phyloP scores from a whole-genome alignment of 257 asterid species.

The Ehretia macrophylla region DNA sequence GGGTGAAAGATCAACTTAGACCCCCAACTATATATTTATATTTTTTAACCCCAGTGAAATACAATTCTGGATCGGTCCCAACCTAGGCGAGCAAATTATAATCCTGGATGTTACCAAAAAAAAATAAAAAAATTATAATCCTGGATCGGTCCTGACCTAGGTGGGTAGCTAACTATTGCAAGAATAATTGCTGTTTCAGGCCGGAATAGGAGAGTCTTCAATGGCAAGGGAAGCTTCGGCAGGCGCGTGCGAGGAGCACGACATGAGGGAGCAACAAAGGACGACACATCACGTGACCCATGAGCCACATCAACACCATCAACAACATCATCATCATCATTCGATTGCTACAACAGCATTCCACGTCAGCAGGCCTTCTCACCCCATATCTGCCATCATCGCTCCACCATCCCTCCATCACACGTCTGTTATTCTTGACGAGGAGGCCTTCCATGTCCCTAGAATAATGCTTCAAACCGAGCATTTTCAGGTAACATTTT shows the following conservation, averaged over 20 bases:
- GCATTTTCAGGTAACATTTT: slow-evolving; percentile 56
- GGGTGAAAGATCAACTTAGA: too few species aligned
- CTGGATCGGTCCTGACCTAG: too few species aligned
- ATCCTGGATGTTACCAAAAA: too few species aligned
- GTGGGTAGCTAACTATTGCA: too few species aligned
- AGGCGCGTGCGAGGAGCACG: slow-evolving; percentile 60
- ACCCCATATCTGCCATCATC: slow-evolving; percentile 70
- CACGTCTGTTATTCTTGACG: slow-evolving; percentile 54
- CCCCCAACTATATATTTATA: too few species aligned
- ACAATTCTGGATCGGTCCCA: too few species aligned
- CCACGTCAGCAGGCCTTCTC: slow-evolving; percentile 73
- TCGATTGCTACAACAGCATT: slow-evolving; percentile 52
- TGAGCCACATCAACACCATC: slow-evolving; percentile 28
- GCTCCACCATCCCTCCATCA: slow-evolving; percentile 65
- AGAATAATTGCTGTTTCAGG: slow-evolving; percentile 28
- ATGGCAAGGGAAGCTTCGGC: slow-evolving; percentile 47
- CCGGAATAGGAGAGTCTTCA: slow-evolving; percentile 58
- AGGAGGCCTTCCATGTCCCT: slow-evolving; percentile 68
- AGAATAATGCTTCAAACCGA: slow-evolving; percentile 57
- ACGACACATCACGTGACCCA: slow-evolving; percentile 44
- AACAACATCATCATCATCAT: slow-evolving; percentile 25
- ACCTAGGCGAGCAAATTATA: too few species aligned
- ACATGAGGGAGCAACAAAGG: slow-evolving; percentile 42
- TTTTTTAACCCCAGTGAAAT: too few species aligned
- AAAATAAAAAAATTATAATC: too few species aligned